Conservation (phyloP, 352 stramenopile genomes). For the Blastocystis hominis region DNA sequence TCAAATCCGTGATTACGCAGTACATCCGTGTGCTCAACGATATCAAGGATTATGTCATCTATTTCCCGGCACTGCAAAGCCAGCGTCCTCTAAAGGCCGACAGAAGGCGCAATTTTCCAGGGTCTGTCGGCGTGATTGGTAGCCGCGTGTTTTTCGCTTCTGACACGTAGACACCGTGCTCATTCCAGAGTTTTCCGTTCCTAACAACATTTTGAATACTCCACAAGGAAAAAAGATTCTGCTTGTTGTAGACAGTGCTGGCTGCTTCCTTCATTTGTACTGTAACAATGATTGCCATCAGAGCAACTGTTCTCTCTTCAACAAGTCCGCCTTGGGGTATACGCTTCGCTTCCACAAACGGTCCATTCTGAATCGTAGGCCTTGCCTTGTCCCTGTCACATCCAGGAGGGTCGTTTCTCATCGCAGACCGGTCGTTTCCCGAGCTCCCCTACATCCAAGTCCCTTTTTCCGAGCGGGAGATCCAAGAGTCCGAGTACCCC, state of each 20-base stretch:
- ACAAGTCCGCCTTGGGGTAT: conserved; percentile 15
- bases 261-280: conserved; percentile 16
- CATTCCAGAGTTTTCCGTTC: conserved; percentile 1
- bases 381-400: background rate
- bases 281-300: background rate
- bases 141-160: background rate
- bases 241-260: background rate
- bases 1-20: background rate
- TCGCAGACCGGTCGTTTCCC: conserved; percentile 14
- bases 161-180: conserved; percentile 23
- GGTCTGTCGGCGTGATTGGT: conserved; percentile 43
- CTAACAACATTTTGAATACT: background rate
- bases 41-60: conserved; percentile 33
- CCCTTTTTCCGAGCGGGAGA: conserved; percentile 13
- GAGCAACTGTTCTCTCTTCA: conserved; percentile 1
- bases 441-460: conserved; percentile 50
- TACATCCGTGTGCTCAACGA: conserved; percentile 25
- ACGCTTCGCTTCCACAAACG: conserved; percentile 36
- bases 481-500: background rate
- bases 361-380: conserved; percentile 19
- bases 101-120: conserved; percentile 6
- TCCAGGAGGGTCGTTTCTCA: conserved; percentile 4
- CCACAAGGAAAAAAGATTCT: background rate
- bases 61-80: background rate
- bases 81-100: conserved; percentile 5